phyloP scores from a whole-genome alignment of 2,329 filamentous ascomycete genomes.

The Tolypocladium nubicola region DNA sequence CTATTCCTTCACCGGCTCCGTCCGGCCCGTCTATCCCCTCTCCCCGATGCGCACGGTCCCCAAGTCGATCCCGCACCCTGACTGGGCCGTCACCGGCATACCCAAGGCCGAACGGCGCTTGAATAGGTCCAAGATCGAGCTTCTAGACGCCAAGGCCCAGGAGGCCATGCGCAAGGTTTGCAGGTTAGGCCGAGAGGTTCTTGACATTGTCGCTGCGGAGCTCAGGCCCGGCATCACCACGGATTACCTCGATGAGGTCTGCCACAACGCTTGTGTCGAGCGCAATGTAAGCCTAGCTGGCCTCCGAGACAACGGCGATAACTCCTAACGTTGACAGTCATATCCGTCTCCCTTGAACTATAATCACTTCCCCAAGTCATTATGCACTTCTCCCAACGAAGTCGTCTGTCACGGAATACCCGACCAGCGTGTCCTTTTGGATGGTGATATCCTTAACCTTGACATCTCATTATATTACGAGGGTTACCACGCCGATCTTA shows the following conservation, averaged over 20 bases:
- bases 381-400: slow-evolving; percentile 93
- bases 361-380: slow-evolving; percentile 92
- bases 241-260: slow-evolving; percentile 87
- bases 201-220: slow-evolving; percentile 80
- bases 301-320: neutral
- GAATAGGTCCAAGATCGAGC: slow-evolving; percentile 66
- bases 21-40: slow-evolving; percentile 85
- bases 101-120: slow-evolving; percentile 49
- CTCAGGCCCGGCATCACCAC: slow-evolving; percentile 85
- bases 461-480: slow-evolving; percentile 91
- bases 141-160: slow-evolving; percentile 69
- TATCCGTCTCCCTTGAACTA: slow-evolving; percentile 96
- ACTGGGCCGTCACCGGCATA: slow-evolving; percentile 80
- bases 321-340: slow-evolving; percentile 42
- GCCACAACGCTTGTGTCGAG: too few relatives aligned
- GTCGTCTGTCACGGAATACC: slow-evolving; percentile 98
- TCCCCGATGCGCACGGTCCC: slow-evolving; percentile 65
- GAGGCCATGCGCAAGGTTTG: slow-evolving; percentile 92
- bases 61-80: slow-evolving; percentile 69
- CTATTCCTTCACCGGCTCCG: slow-evolving; percentile 68
- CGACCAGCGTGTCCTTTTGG: slow-evolving; percentile 73
- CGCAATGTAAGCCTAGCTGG: too few relatives aligned
- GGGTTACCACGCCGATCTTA: slow-evolving; percentile 91
- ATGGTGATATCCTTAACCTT: slow-evolving; percentile 95
- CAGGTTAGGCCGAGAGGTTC: slow-evolving; percentile 75